Percentiles rank a stretch among this genome's conserved stretches.
Conservation (phyloP, 2,329 filamentous ascomycete genomes). For the Blastomyces gilchristii region DNA sequence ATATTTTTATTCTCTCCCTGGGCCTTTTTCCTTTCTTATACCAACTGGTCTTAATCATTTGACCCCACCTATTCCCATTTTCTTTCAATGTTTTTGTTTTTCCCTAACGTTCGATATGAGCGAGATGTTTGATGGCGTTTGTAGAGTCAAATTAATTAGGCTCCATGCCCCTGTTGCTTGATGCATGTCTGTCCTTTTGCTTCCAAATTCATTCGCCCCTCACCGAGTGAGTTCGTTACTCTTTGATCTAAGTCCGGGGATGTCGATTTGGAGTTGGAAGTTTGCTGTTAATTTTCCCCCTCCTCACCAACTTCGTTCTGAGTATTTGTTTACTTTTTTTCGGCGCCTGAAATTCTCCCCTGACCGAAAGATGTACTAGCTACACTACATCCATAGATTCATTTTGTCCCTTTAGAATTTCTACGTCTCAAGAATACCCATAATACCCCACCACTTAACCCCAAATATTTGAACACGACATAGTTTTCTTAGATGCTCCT, state of each 20-base stretch:
- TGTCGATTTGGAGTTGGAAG: not conserved
- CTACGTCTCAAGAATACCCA: conserved; percentile 10
- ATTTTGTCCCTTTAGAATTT: conserved; percentile 16
- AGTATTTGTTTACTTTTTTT: not conserved
- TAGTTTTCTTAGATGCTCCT: conserved; percentile 17
- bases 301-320: not conserved
- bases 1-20: not conserved
- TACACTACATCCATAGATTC: conserved; percentile 11
- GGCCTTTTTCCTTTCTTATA: not conserved
- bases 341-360: not conserved
- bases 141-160: not conserved
- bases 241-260: not conserved
- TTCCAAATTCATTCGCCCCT: not conserved
- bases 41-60: conserved; percentile 1
- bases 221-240: not conserved
- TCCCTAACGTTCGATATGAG: conserved; percentile 6
- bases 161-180: not conserved
- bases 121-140: conserved; percentile 4
- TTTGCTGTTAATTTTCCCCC: not conserved
- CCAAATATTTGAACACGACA: not conserved
- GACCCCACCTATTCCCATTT: not conserved
- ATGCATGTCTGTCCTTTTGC: not conserved
- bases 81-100: not conserved
- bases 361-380: not conserved
- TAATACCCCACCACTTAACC: not conserved